Evolutionary conservation across 2,329 filamentous ascomycete species (phyloP), one percentile per base, ranked within the genome.

Genomic region (Xylogone sp.): DNA sequence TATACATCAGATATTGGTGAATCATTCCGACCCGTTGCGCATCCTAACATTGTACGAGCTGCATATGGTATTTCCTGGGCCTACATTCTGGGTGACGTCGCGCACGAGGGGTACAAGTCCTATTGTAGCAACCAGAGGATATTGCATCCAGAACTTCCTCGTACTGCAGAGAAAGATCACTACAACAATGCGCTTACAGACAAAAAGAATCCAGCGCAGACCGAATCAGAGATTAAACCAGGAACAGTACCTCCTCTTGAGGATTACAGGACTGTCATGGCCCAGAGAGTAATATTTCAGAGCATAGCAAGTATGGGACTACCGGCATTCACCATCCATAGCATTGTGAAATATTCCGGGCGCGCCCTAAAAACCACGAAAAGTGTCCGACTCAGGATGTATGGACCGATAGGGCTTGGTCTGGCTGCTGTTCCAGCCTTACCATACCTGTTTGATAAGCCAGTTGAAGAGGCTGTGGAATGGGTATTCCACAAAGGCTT

Each of bases 1-100:
- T 99, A 99, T 69, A 97, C 94, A 0, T 92, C 87, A 19, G 93
- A 97, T 64, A 93, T 99, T 57, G 94, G 94, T 67, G 94, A 99
- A 71, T 95, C 89, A 0, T 99, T 99, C 72, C 84, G 94, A 2
- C 94, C 94, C 0, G 81, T 99, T 39, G 92, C 93, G 3, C 92
- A 97, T 66, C 93, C 91, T 0, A 84, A 79, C 62, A 72, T 95
- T 2, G 87, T 99, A 10, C 82, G 86, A 53, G 76, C 82, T 45
- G 94, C 94, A 5, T 99, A 99, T 66, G 93, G 83, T 46, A 76
- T 99, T 42, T 96, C 90, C 2, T 97, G 94, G 94, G 77, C 88
- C 10, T 99, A 99, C 65, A 81, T 99, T 20, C 71, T 91, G 13
- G 93, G 94, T 46, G 94, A 99, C 65, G 93, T 97, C 45, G 79